Conservation (phyloP, 1,284 basidiomycete species). For the Austroboletus sp. region DNA sequence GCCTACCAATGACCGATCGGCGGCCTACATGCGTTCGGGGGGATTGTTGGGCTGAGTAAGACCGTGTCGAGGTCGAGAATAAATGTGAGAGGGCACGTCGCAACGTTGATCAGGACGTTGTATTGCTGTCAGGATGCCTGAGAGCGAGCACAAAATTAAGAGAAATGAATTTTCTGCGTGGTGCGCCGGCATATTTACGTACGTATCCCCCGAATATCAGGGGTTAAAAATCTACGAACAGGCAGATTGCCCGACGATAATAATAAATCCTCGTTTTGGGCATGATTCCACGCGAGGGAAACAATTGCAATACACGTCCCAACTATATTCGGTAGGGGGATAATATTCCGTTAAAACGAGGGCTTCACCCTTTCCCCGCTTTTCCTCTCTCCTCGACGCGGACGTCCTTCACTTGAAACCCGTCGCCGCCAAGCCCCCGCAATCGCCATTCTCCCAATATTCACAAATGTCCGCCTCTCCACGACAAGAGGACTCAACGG, state of each 20-base stretch:
- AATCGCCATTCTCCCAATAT: conserved; percentile 20
- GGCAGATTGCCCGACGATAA: conserved; percentile 49
- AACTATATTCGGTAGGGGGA: conserved; percentile 63
- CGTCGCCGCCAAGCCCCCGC: conserved; percentile 24
- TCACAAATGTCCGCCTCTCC: conserved; percentile 43
- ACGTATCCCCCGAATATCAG: conserved; percentile 49
- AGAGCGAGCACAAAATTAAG: conserved; percentile 18
- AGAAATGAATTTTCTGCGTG: conserved; percentile 23
- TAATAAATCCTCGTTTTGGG: conserved; percentile 55
- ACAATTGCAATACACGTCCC: conserved; percentile 48
- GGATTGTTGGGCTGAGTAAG: background rate
- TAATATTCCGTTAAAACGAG: conserved; percentile 68
- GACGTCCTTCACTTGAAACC: conserved; percentile 21
- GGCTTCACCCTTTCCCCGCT: conserved; percentile 54
- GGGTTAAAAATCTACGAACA: conserved; percentile 42
- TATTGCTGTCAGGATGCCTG: conserved; percentile 12
- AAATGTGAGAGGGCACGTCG: conserved; percentile 1
- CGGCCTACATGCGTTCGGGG: conserved; percentile 3
- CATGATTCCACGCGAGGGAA: conserved; percentile 47
- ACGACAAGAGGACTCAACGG: conserved; percentile 35
- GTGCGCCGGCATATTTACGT: conserved; percentile 47
- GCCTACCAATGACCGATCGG: conserved; percentile 31
- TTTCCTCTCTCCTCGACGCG: conserved; percentile 43
- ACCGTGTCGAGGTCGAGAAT: background rate
- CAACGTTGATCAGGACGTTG: conserved; percentile 17